Percentiles rank a stretch among this genome's conserved stretches.
Conservation (phyloP, 2,329 filamentous ascomycete species). For the Simplicillium aogashimaense region DNA sequence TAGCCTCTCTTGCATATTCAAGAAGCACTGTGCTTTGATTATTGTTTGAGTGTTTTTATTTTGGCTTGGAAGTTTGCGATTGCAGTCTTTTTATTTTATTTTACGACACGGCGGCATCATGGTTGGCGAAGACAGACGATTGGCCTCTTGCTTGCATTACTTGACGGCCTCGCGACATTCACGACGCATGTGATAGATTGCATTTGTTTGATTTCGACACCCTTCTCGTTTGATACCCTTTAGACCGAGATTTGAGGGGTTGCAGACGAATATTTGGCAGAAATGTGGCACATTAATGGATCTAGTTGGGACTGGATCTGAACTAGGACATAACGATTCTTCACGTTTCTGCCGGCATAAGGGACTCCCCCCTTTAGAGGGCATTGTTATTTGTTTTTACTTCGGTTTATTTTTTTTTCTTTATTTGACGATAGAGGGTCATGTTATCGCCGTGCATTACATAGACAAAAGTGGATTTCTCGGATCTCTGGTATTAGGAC, state of each 20-base stretch:
- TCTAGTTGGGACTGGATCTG: slow-evolving; percentile 22
- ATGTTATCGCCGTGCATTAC: slow-evolving; percentile 33
- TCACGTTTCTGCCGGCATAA: slow-evolving; percentile 20
- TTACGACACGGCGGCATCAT: slow-evolving; percentile 31
- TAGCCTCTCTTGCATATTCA: not conserved
- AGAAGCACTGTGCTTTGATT: slow-evolving; percentile 9
- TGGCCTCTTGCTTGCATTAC: slow-evolving; percentile 17
- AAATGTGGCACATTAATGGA: slow-evolving; percentile 24
- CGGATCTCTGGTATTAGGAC: slow-evolving; percentile 39
- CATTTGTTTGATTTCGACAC: slow-evolving; percentile 33
- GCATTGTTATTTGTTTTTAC: slow-evolving; percentile 17
- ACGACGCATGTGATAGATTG: slow-evolving; percentile 34
- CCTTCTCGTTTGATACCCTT: slow-evolving; percentile 33
- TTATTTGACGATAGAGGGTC: slow-evolving; percentile 32
- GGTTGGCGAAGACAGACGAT: slow-evolving; percentile 24
- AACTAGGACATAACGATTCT: slow-evolving; percentile 22
- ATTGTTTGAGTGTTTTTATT: slow-evolving; percentile 9
- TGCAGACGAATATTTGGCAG: slow-evolving; percentile 22
- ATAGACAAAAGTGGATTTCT: slow-evolving; percentile 62
- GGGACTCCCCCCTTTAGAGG: slow-evolving; percentile 22
- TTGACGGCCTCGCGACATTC: slow-evolving; percentile 27
- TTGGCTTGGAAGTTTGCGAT: slow-evolving; percentile 18
- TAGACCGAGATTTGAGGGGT: slow-evolving; percentile 31
- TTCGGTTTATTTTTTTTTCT: slow-evolving; percentile 10
- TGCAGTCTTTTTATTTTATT: slow-evolving; percentile 6